Evolutionary conservation across 345 rosid genomes (phyloP).

Genomic region (Barbarea vulgaris): DNA sequence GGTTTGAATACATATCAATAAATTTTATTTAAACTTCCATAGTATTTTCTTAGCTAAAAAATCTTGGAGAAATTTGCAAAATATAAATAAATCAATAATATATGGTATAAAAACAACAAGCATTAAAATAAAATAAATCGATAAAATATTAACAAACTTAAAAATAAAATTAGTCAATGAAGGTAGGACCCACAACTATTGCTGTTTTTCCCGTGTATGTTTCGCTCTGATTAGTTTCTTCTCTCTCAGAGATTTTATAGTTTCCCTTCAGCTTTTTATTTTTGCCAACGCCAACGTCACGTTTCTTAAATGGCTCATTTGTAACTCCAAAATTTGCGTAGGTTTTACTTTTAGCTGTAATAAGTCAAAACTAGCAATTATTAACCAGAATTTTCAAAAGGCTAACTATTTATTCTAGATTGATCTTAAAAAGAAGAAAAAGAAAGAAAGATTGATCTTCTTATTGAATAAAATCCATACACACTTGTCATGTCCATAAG

Average conservation of each 20-base stretch:
- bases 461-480: neutral
- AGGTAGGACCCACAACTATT: conserved; percentile 2
- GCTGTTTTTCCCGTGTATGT: conserved; percentile 16
- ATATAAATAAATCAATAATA: neutral
- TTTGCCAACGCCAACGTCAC: conserved; percentile 10
- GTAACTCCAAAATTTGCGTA: neutral
- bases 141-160: neutral
- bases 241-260: conserved; percentile 6
- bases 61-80: too few relatives aligned
- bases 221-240: conserved; percentile 27
- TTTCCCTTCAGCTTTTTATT: neutral
- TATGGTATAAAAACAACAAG: too few relatives aligned
- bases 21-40: neutral
- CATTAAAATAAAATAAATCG: neutral
- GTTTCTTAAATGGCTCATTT: conserved; percentile 5
- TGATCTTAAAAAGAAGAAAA: too few relatives aligned
- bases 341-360: neutral
- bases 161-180: neutral
- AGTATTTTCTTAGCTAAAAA: too few relatives aligned
- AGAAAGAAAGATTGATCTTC: too few relatives aligned
- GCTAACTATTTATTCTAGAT: neutral
- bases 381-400: neutral
- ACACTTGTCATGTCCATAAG: neutral
- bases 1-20: neutral
- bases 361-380: conserved; percentile 20